Evolutionary conservation across 306 rosid genomes (phyloP), one percentile per base, ranked within the genome.

Genomic region (Rosa persica): DNA sequence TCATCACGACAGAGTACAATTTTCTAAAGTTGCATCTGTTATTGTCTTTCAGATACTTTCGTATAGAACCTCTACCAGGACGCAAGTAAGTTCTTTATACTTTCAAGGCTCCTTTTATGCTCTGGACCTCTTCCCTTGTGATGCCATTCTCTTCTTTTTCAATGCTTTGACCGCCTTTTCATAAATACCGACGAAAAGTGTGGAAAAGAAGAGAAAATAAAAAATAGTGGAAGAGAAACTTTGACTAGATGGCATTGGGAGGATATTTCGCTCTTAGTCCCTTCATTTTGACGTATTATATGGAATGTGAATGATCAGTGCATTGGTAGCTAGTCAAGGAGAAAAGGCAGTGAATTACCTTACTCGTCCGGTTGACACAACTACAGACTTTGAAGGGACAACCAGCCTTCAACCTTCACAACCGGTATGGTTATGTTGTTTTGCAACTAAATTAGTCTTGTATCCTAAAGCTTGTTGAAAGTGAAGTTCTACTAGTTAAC

Each of bases 381-480:
- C 91, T 70, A 89, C 97, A 44, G 97, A 94, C 81, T 94, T 94
- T 86, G 97, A 90, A 86, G 98, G 98, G 77, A 92, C 97, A 75
- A 81, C 97, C 74, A 94, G 83, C 84, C 84, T 92, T 86, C 98
- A 94, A 85, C 89, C 96, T 78, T 52, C 96, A 71, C 97, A 90
- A 83, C 84, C 87, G 86, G 98, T 94, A 88, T 17, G 12, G 49
- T 58, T 70, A 61, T 47, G 5, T 57, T 9, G 76, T 25, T 51
- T 78, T 43, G 38, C 19, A 36, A 48, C 72, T 79, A 23, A 22
- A 22, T 73, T 30, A 46, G 69, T 9, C 44, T 58, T 70, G 2
- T 58, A 38, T 44, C 57, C 23, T 27, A 17, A 69, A 68, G 44
- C 40, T 25, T 70, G 5, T 30, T 20, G 27, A 73, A 74, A 22